phyloP scores from a whole-genome alignment of 1,284 basidiomycete genomes.

The Stereum hirsutum region DNA sequence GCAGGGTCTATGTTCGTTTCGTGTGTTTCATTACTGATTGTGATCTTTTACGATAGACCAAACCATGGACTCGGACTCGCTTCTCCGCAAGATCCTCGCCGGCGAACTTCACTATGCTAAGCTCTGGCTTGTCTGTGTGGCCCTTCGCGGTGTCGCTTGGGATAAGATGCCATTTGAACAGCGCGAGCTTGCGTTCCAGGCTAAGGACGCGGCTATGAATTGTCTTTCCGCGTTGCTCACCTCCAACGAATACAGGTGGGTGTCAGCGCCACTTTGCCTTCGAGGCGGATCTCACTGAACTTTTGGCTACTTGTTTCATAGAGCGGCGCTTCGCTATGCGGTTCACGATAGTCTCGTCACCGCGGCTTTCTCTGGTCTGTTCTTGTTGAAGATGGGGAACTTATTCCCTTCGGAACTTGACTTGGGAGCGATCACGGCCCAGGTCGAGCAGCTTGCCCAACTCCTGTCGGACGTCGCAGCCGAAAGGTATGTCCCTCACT shows the following conservation, averaged over 20 bases:
- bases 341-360: conserved; percentile 91
- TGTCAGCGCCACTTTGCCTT: conserved; percentile 2
- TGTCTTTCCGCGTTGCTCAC: conserved; percentile 77
- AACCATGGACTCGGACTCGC: conserved; percentile 74
- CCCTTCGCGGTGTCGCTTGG: conserved; percentile 84
- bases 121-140: conserved; percentile 89
- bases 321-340: conserved; percentile 78
- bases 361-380: conserved; percentile 86
- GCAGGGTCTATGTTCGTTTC: not conserved
- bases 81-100: conserved; percentile 78
- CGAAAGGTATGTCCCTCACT: conserved; percentile 46
- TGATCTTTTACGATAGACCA: conserved; percentile 35
- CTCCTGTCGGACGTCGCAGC: conserved; percentile 79
- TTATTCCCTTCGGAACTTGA: conserved; percentile 80
- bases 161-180: conserved; percentile 94
- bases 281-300: not conserved
- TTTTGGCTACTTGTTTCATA: conserved; percentile 17
- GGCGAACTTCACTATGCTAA: conserved; percentile 89
- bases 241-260: conserved; percentile 68
- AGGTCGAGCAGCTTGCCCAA: conserved; percentile 80
- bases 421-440: conserved; percentile 58
- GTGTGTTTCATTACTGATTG: not conserved
- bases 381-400: conserved; percentile 86
- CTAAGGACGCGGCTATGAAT: conserved; percentile 83
- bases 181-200: conserved; percentile 87